A percentile compares a stretch with the other conserved stretches of the same genome.
phyloP scores from a whole-genome alignment of 2,329 filamentous ascomycete species.

The Arthrobotrys pseudoclavata region DNA sequence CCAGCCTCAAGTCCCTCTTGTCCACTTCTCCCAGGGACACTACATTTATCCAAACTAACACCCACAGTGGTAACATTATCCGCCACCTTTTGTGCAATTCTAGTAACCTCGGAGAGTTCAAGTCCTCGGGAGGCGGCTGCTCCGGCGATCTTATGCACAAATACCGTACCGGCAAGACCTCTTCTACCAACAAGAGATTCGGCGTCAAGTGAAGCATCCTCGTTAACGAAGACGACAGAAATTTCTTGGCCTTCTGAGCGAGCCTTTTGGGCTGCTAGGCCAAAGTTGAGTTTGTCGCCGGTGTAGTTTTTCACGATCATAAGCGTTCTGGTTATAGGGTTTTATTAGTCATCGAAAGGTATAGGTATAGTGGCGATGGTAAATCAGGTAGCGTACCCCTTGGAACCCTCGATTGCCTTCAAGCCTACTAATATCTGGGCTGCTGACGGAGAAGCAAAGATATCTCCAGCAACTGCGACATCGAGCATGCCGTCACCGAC shows the following conservation, averaged over 20 bases:
- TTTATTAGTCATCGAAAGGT: neutral
- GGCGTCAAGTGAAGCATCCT: slow-evolving; percentile 85
- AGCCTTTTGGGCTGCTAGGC: slow-evolving; percentile 94
- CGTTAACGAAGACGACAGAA: slow-evolving; percentile 91
- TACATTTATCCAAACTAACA: slow-evolving; percentile 70
- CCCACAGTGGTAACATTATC: slow-evolving; percentile 71
- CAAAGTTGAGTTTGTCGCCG: slow-evolving; percentile 90
- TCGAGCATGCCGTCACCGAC: slow-evolving; percentile 86
- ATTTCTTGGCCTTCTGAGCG: slow-evolving; percentile 80
- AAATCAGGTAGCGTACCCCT: slow-evolving; percentile 24
- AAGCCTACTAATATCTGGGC: slow-evolving; percentile 76
- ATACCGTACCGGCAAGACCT: slow-evolving; percentile 86
- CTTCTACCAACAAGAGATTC: slow-evolving; percentile 88
- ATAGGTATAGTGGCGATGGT: neutral
- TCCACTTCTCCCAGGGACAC: slow-evolving; percentile 70
- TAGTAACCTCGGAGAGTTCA: slow-evolving; percentile 24
- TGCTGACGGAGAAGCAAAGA: slow-evolving; percentile 84
- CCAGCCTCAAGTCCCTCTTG: slow-evolving; percentile 62
- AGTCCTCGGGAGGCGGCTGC: slow-evolving; percentile 43
- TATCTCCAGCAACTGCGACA: slow-evolving; percentile 86
- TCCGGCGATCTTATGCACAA: slow-evolving; percentile 68
- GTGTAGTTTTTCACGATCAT: slow-evolving; percentile 97
- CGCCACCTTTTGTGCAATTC: slow-evolving; percentile 67
- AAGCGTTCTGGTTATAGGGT: slow-evolving; percentile 75
- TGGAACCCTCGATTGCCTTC: slow-evolving; percentile 28